These are phyloP conservation scores for Magnaporthiopsis incrustans DNA, from an alignment of 2,329 filamentous ascomycete species.

Conservation along the genomic window DNA sequence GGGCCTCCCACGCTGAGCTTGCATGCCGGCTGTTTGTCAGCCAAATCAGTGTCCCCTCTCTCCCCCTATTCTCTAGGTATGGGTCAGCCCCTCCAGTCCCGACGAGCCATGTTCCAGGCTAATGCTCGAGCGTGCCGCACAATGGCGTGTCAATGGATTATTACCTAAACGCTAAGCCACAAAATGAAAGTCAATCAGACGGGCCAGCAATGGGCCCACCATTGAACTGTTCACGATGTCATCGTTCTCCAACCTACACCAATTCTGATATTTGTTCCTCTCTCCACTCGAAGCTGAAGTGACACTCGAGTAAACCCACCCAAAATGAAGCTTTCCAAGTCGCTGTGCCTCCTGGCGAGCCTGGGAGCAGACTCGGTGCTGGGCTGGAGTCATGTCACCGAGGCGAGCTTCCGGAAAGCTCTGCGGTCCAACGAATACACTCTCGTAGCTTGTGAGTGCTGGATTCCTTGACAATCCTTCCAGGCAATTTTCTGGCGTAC, in stretches of 20 bases:
- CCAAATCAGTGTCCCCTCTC: no score
- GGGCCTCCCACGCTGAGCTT: no score
- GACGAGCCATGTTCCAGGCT: background rate
- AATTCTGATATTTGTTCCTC: background rate
- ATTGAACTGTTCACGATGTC: background rate
- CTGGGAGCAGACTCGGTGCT: background rate
- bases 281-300: background rate
- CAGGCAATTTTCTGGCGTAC: background rate
- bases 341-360: background rate
- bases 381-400: conserved; percentile 17
- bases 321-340: conserved; percentile 1
- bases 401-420: conserved; percentile 8
- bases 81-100: no score
- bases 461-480: background rate
- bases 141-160: background rate
- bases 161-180: background rate
- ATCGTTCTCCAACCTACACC: background rate
- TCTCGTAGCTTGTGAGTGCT: conserved; percentile 25
- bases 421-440: conserved; percentile 15
- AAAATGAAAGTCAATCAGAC: background rate
- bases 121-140: background rate
- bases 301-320: background rate
- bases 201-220: no score
- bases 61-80: no score
- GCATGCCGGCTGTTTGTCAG: no score